Evolutionary conservation across 1,284 basidiomycete genomes (phyloP).

Genomic region (Rhodotorula sp.): DNA sequence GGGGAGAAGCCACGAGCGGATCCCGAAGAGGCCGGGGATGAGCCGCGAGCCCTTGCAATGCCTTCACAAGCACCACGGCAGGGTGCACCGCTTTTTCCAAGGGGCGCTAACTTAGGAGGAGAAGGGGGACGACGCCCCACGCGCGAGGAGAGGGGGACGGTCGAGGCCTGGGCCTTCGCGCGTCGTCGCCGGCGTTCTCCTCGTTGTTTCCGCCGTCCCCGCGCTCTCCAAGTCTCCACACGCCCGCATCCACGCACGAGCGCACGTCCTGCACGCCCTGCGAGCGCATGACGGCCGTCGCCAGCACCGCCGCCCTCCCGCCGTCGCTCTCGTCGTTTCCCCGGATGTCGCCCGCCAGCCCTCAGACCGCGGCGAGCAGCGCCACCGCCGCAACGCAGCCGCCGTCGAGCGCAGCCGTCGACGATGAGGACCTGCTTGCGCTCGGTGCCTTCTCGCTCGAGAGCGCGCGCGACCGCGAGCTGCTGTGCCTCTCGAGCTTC

Average conservation of each 20-base stretch:
- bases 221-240: no score
- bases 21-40: no score
- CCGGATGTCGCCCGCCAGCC: neutral
- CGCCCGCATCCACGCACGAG: neutral
- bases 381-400: neutral
- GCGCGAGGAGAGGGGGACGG: no score
- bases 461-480: slow-evolving; percentile 20
- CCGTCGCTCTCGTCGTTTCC: neutral
- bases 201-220: no score
- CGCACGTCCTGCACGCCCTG: neutral
- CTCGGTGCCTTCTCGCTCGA: slow-evolving; percentile 29
- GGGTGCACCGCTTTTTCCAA: no score
- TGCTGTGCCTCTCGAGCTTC: slow-evolving; percentile 21
- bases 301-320: neutral
- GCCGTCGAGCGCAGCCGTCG: neutral
- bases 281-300: slow-evolving; percentile 7
- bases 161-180: no score
- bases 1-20: no score
- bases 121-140: no score
- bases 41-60: no score
- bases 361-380: neutral
- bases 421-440: slow-evolving; percentile 26
- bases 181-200: no score
- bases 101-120: no score
- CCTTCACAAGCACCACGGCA: no score